Evolutionary conservation across 2,329 filamentous ascomycete species (phyloP).

Genomic region (Phyllachora maydis): DNA sequence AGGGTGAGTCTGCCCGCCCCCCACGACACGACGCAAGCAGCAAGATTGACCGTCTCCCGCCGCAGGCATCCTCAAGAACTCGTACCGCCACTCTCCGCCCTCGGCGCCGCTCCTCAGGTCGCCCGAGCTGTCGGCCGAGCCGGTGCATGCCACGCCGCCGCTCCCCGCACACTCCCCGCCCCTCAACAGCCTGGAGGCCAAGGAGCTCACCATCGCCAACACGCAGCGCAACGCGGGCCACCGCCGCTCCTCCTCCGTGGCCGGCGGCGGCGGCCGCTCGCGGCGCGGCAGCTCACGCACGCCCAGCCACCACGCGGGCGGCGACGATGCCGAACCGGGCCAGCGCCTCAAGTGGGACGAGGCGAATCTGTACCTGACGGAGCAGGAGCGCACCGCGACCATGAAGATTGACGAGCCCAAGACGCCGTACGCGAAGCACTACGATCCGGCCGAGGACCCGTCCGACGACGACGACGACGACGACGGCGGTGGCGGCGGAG

Average conservation of each 20-base stretch:
- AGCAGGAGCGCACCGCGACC: constrained; percentile 83
- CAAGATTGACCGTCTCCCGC: constrained; percentile 1
- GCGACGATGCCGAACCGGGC: constrained; percentile 24
- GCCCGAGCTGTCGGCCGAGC: constrained; percentile 14
- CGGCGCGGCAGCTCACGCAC: constrained; percentile 39
- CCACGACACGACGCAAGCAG: not conserved
- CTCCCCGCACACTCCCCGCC: too few relatives aligned
- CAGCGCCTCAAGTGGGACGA: constrained; percentile 95
- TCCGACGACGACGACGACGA: constrained; percentile 54
- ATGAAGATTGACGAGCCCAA: constrained; percentile 99
- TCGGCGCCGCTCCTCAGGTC: too few relatives aligned
- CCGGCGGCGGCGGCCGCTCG: constrained; percentile 39
- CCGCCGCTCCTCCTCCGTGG: constrained; percentile 60
- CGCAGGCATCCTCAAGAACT: constrained; percentile 85
- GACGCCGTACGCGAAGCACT: constrained; percentile 85
- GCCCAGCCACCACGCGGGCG: constrained; percentile 19
- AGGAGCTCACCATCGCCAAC: constrained; percentile 85
- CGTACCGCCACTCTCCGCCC: constrained; percentile 38
- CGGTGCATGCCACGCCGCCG: constrained; percentile 8
- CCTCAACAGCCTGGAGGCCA: constrained; percentile 65
- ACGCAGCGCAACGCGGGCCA: constrained; percentile 86
- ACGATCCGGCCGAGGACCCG: constrained; percentile 76
- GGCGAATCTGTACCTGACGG: constrained; percentile 88
- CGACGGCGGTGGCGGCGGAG: too few relatives aligned
- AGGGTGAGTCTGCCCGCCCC: constrained; percentile 13